Base-by-base conservation (phyloP, 2,329 filamentous ascomycete genomes). In the Aschersonia sp. region DNA sequence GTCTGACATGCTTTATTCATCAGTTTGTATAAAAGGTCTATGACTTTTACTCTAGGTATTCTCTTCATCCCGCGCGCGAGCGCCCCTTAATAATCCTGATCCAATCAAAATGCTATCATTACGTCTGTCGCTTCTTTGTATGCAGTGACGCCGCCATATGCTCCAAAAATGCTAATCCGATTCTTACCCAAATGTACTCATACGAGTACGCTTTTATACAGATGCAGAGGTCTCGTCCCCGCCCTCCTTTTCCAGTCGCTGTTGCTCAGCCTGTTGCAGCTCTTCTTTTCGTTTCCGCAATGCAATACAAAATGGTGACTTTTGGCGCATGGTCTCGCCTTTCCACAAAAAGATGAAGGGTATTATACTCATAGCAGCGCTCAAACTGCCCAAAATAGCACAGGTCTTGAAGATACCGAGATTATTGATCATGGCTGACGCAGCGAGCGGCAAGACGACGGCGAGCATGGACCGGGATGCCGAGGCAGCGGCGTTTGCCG, bases 381-480 rank as follows among this genome's bases (percentile, higher is more conserved):
- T 73, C 2, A 76, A 56, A 0, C 71, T 72, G 6, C 68, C 73
- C 1, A 77, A 64, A 6, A 76, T 58, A n/a, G 70, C 69, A 48
- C 71, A 74, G n/a, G 71, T 72, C 1, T 72, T 71, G 1, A 63
- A 54, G 22, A 76, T 70, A 2, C 68, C 68, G 1, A 77, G 62
- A 4, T 57, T 58, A 2, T 53, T 49, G 50, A 76, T 76, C 69
- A 77, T 74, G 49, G 64, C 65, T 2, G 63, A 60, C 4, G 72
- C 71, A 9, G 72, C 72, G 14, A 83, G 65, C 4, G 79, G 79
- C 43, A 83, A 65, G 1, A 80, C 63, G 1, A 95, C 89, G 43
- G 88, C 87, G 1, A 90, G 94, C 62, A 97, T 87, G 84, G 92
- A 92, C 47, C 92, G 89, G 1, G 85, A 95, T 66, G 66, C 94